A percentile compares a stretch with the other conserved stretches of the same genome.
Conservation (phyloP, 2,329 filamentous ascomycete genomes). For the Xylaria hypoxylon region DNA sequence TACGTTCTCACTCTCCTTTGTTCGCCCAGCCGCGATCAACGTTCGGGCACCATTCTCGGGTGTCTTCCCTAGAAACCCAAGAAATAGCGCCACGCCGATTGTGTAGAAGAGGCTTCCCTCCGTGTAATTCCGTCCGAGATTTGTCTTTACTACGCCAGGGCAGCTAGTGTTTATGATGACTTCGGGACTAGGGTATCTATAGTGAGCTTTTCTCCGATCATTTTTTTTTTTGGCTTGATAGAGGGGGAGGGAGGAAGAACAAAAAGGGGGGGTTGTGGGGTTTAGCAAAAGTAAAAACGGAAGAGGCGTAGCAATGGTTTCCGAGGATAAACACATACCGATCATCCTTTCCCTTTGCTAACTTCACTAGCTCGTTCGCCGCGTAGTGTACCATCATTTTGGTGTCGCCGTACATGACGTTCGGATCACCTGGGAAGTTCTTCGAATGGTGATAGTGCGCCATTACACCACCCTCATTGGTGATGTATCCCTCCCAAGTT, state of each 20-base stretch:
- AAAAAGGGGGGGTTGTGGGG: neutral
- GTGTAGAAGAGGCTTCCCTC: slow-evolving; percentile 26
- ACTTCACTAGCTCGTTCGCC: slow-evolving; percentile 40
- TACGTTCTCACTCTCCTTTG: slow-evolving; percentile 45
- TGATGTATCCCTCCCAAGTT: slow-evolving; percentile 38
- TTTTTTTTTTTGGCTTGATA: neutral
- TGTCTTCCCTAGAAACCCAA: slow-evolving; percentile 42
- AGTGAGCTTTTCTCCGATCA: slow-evolving; percentile 3
- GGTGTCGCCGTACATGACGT: slow-evolving; percentile 44
- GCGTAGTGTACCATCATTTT: slow-evolving; percentile 47
- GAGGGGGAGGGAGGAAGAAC: too few species aligned
- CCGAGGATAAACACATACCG: slow-evolving; percentile 32
- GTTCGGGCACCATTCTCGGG: slow-evolving; percentile 46
- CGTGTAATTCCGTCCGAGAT: slow-evolving; percentile 36
- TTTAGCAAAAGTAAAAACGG: too few species aligned
- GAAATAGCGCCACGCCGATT: slow-evolving; percentile 33
- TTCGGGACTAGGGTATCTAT: slow-evolving; percentile 39
- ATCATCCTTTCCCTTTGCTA: slow-evolving; percentile 41
- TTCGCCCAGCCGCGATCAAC: slow-evolving; percentile 40
- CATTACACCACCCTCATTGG: slow-evolving; percentile 41
- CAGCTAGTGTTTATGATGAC: slow-evolving; percentile 49
- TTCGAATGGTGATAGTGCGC: slow-evolving; percentile 45
- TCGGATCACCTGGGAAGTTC: slow-evolving; percentile 42
- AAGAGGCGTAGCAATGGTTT: neutral
- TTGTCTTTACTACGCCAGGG: slow-evolving; percentile 45